Evolutionary conservation across 345 rosid genomes (phyloP), one percentile per base, ranked within the genome.

Genomic region (Aquilaria yunnanensis): DNA sequence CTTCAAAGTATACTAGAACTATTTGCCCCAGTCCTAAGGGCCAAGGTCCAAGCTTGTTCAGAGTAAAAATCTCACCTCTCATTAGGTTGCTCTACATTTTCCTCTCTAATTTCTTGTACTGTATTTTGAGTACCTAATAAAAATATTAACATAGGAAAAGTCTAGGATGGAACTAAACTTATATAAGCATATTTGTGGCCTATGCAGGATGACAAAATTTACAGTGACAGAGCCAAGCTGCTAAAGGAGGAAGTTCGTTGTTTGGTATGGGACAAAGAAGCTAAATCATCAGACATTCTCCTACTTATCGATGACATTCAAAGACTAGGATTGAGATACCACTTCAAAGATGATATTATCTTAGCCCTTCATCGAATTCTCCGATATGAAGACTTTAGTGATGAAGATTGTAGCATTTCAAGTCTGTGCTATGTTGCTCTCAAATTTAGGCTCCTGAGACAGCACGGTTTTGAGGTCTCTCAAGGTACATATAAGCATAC

Each of bases 371-470:
- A 60, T 8, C 30, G 53, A 16, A 29, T 37, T 4, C 33, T 33
- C 30, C 32, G 11, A 45, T 23, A 14, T 30, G n/a, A 45, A 16
- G 41, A 43, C 43, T 37, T 37, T 5, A 37, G 8, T 23, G 41
- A 45, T 41, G 12, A 6, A 16, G 0, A 16, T 16, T 16, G 23
- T 45, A 16, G 5, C 59, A 3, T 12, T 32, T 13, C 11, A 16
- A 41, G 62, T 12, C 30, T 59, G 41, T 12, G 10, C 46, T 48
- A 48, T 16, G 30, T 49, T 14, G 49, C 62, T 59, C 62, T 59
- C 5, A 2, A 12, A 12, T 59, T 59, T 49, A 59, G 62, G 41
- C 62, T 59, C n/a, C 50, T 59, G 4, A 59, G 62, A 16, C 50
- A 43, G 12, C 62, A 59, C 29, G 64, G 41, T 13, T 23, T 12